These are phyloP conservation scores for Nigrospora osmanthi DNA, from an alignment of 2,329 filamentous ascomycete species.

Conservation along the genomic window DNA sequence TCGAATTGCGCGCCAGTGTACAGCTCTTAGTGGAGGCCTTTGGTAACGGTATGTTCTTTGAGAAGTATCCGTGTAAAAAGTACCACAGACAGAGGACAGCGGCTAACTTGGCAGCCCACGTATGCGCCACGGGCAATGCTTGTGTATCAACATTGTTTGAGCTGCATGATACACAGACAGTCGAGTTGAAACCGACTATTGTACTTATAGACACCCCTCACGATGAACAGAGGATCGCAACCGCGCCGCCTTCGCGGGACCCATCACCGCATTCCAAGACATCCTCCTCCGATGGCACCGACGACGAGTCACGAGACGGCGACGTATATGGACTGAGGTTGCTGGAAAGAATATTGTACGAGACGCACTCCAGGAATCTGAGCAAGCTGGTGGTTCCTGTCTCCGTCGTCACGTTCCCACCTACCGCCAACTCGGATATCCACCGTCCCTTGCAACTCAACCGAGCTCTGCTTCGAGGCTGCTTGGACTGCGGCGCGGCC, in stretches of 20 bases:
- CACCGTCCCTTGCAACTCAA: conserved; percentile 21
- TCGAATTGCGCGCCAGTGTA: conserved; percentile 35
- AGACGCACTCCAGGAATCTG: conserved; percentile 47
- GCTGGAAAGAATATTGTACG: conserved; percentile 48
- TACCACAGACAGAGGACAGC: no score
- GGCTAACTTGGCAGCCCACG: conserved; percentile 33
- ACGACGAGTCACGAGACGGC: conserved; percentile 34
- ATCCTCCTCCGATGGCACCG: conserved; percentile 22
- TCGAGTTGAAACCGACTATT: conserved; percentile 47
- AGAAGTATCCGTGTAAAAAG: neutral
- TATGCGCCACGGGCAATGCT: conserved; percentile 43
- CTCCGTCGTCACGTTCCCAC: conserved; percentile 38
- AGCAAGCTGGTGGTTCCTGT: conserved; percentile 50
- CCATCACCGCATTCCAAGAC: conserved; percentile 35
- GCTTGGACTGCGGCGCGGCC: conserved; percentile 76
- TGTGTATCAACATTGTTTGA: conserved; percentile 46
- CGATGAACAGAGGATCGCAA: conserved; percentile 35
- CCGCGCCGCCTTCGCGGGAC: conserved; percentile 27
- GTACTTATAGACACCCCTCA: conserved; percentile 49
- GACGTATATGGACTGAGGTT: conserved; percentile 48
- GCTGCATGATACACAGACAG: conserved; percentile 42
- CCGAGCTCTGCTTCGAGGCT: conserved; percentile 52
- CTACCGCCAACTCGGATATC: neutral
- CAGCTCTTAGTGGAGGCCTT: conserved; percentile 45
- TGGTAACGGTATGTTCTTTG: conserved; percentile 38